Conservation (phyloP, 2,329 filamentous ascomycete genomes). For the Fusarium odoratissimum region DNA sequence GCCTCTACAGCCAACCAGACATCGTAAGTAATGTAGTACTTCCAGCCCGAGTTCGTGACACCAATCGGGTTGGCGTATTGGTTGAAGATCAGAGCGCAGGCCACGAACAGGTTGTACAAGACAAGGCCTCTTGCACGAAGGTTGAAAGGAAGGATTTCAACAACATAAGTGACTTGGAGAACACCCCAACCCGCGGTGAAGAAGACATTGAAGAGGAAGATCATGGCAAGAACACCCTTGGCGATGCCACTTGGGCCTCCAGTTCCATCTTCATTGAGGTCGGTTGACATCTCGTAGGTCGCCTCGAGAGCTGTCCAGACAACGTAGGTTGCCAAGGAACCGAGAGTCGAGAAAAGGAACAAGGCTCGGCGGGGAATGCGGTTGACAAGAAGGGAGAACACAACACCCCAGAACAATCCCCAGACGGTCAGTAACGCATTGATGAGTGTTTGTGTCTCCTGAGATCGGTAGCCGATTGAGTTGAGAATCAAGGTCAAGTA, state of each 20-base stretch:
- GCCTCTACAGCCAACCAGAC: slow-evolving; percentile 12
- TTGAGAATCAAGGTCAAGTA: slow-evolving; percentile 19
- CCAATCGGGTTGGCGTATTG: slow-evolving; percentile 19
- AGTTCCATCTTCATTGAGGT: slow-evolving; percentile 6
- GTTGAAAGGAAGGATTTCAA: slow-evolving; percentile 11
- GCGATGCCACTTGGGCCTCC: slow-evolving; percentile 7
- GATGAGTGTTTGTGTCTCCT: slow-evolving; percentile 13
- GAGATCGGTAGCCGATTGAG: slow-evolving; percentile 13
- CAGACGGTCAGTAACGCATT: slow-evolving; percentile 2
- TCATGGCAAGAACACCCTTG: slow-evolving; percentile 22
- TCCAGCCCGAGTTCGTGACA: slow-evolving; percentile 3
- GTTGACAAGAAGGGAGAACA: slow-evolving; percentile 7
- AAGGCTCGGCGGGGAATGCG: slow-evolving; percentile 4
- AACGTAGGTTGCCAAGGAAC: slow-evolving; percentile 5
- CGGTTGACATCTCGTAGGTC: slow-evolving; percentile 16
- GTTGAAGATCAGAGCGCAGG: slow-evolving; percentile 15
- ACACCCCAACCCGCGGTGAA: slow-evolving; percentile 21
- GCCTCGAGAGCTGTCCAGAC: slow-evolving; percentile 8
- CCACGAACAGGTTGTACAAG: slow-evolving; percentile 2
- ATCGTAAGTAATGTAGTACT: slow-evolving; percentile 19
- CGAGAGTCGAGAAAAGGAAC: slow-evolving; percentile 13
- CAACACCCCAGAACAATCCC: slow-evolving; percentile 18
- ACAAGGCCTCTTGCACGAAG: slow-evolving; percentile 8
- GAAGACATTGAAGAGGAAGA: slow-evolving; percentile 19
- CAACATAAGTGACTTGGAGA: slow-evolving; percentile 16